Evolutionary conservation across 2,329 filamentous ascomycete species (phyloP), one percentile per base, ranked within the genome.

Genomic region (Claviceps pazoutovae): DNA sequence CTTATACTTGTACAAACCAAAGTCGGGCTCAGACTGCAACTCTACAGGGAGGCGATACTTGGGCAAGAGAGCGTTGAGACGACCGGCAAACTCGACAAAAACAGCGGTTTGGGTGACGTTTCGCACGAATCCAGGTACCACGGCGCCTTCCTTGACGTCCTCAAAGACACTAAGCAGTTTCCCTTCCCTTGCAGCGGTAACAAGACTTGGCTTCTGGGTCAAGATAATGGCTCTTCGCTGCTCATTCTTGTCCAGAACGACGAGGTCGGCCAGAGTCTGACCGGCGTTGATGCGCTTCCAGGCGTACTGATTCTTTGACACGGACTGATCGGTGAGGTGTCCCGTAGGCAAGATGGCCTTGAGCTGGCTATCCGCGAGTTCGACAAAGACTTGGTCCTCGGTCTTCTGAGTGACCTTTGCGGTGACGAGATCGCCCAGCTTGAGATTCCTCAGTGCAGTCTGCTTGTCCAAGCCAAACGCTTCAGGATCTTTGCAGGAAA

Each of bases 401-500:
- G 84, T 84, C 68, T 90, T 91, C 62, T 89, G 84, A n/a, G 82
- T 82, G 4, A 91, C 87, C 47, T 81, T 86, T 48, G 84, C 93
- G 37, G 82, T 80, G 11, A 95, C 84, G 43, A 91, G 63, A 50
- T 84, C 75, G 38, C 91, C 90, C 42, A 87, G 71, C 54, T 82
- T 76, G 21, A 97, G 73, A 42, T 79, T 79, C 61, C 86, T 82
- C 59, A 95, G 80, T 1, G 85, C 85, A 54, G 80, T 79, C 62
- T 93, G 87, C 61, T 86, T 85, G 41, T 87, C 82, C 19, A 80
- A 61, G 9, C 86, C 85, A 60, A 93, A 88, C 0, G 80, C 80
- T 26, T 83, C 80, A 8, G 87, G 86, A 58, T 95, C 89, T 68
- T 95, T 95, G 75, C 93, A 98, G 19, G 91, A 95, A 4, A 98